These are phyloP conservation scores for Zygnema cylindricum DNA, from an alignment of 139 green algal genomes.

Conservation along the genomic window DNA sequence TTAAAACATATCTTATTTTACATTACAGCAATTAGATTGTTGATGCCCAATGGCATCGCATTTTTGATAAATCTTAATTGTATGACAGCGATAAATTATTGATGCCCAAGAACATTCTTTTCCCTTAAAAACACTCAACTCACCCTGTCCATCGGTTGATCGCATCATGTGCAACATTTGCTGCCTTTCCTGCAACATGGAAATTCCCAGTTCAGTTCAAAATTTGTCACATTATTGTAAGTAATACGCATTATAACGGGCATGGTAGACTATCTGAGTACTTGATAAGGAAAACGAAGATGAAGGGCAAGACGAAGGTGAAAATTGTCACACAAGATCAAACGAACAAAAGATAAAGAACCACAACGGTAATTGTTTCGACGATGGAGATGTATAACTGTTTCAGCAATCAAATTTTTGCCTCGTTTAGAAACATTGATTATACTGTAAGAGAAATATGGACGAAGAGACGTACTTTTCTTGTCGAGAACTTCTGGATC, in stretches of 20 bases:
- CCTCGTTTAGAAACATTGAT: neutral
- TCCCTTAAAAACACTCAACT: too few species aligned
- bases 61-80: neutral
- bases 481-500: slow-evolving; percentile 36
- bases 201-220: too few species aligned
- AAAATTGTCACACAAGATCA: neutral
- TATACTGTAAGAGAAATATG: neutral
- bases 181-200: slow-evolving; percentile 40
- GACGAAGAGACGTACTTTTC: slow-evolving; percentile 30
- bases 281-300: too few species aligned
- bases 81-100: neutral
- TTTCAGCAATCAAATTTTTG: slow-evolving; percentile 3
- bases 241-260: too few species aligned
- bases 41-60: neutral
- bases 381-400: too few species aligned
- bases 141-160: slow-evolving; percentile 51
- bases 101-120: neutral
- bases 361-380: neutral
- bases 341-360: neutral
- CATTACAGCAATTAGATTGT: neutral
- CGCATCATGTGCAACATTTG: slow-evolving; percentile 37
- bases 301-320: too few species aligned
- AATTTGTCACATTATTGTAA: too few species aligned
- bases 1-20: neutral
- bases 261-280: too few species aligned